phyloP scores from a whole-genome alignment of 805 yeast species.

The Alloascoidea hylecoeti region DNA sequence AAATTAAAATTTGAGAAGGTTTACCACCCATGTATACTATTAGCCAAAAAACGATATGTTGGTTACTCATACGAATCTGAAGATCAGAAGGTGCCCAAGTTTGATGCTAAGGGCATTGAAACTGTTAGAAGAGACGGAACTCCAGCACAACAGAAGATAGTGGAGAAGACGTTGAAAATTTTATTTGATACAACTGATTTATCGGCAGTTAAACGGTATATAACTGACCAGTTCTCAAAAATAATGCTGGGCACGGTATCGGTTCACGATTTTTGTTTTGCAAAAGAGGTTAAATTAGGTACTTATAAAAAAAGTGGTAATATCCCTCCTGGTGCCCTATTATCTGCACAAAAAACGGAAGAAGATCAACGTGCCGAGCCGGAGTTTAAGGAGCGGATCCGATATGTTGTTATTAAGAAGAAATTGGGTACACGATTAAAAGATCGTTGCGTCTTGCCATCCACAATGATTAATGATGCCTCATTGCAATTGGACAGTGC shows the following conservation, averaged over 20 bases:
- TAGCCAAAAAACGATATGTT: constrained; percentile 84
- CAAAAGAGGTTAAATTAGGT: constrained; percentile 80
- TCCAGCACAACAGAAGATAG: constrained; percentile 78
- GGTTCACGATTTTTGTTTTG: constrained; percentile 79
- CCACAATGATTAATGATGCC: constrained; percentile 39
- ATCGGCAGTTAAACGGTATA: constrained; percentile 52
- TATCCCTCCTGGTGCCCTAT: constrained; percentile 85
- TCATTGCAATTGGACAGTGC: constrained; percentile 52
- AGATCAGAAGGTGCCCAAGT: constrained; percentile 40
- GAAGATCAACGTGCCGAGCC: constrained; percentile 67
- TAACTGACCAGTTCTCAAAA: constrained; percentile 51
- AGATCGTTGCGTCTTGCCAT: constrained; percentile 74
- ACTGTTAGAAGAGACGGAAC: constrained; percentile 92
- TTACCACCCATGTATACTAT: constrained; percentile 70
- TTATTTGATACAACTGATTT: constrained; percentile 65
- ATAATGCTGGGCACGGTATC: constrained; percentile 50
- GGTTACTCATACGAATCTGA: constrained; percentile 65
- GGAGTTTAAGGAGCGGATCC: constrained; percentile 79
- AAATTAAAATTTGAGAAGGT: constrained; percentile 84
- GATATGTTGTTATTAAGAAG: constrained; percentile 66
- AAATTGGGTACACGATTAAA: constrained; percentile 39
- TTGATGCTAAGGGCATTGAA: constrained; percentile 96
- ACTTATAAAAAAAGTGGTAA: constrained; percentile 57
- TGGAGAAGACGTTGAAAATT: constrained; percentile 51
- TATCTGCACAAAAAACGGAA: constrained; percentile 49